Conservation (phyloP, 75 land plant species). For the Sequoiadendron giganteum region DNA sequence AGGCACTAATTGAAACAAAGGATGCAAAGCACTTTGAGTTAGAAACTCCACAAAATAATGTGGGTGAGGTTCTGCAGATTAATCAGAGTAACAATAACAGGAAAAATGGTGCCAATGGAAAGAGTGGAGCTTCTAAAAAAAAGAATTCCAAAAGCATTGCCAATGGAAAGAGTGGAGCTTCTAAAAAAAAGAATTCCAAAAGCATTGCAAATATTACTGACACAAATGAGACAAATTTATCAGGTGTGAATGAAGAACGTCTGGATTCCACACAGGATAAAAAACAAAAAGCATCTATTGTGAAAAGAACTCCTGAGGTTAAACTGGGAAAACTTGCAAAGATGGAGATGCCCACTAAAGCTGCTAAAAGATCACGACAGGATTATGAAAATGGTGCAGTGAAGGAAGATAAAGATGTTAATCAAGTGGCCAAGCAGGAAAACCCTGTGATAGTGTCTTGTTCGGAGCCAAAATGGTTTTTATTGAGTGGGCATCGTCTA, state of each 20-base stretch:
- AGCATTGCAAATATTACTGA: not conserved
- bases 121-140: not conserved
- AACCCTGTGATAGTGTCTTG: not conserved
- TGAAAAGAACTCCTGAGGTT: not conserved
- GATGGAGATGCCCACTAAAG: conserved; percentile 4
- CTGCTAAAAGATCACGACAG: not conserved
- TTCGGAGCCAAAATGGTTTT: conserved; percentile 44
- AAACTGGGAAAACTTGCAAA: not conserved
- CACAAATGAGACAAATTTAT: not conserved
- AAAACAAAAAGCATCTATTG: conserved; percentile 34
- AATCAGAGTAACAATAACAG: not conserved
- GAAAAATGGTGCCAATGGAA: not conserved
- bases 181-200: not conserved
- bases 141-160: not conserved
- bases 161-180: not conserved
- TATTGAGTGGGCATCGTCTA: conserved; percentile 66
- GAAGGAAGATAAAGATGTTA: not conserved
- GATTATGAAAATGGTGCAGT: not conserved
- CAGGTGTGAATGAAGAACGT: not conserved
- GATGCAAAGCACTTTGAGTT: not conserved
- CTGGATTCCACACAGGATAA: conserved; percentile 16
- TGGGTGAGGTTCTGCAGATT: not conserved
- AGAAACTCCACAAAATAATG: not conserved
- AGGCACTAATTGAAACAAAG: not conserved
- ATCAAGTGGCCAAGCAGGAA: not conserved